Percentiles rank a stretch among this genome's conserved stretches.
Evolutionary conservation across 345 rosid species (phyloP).

Genomic region (Bruguiera sexangula): DNA sequence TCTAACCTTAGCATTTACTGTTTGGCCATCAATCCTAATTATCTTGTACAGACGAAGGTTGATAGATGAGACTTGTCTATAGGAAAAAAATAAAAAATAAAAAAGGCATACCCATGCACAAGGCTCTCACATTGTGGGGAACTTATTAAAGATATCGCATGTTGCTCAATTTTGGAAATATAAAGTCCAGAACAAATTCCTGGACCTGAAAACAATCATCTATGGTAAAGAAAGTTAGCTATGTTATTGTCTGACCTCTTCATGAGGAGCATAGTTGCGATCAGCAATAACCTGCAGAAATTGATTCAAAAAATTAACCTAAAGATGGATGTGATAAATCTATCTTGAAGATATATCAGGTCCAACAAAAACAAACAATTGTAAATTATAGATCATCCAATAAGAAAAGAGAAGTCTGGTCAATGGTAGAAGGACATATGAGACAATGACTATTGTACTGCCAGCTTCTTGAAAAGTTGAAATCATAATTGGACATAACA

Average conservation of each 20-base stretch:
- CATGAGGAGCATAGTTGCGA: constrained; percentile 62
- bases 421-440: background rate
- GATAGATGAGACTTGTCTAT: background rate
- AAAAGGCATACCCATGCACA: too few species aligned
- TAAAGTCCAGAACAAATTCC: background rate
- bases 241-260: constrained; percentile 52
- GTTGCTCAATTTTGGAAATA: background rate
- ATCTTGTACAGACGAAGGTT: background rate
- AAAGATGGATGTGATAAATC: background rate
- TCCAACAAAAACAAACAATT: constrained; percentile 1
- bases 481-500: background rate
- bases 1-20: background rate
- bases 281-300: constrained; percentile 68
- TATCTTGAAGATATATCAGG: constrained; percentile 1
- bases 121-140: background rate
- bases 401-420: background rate
- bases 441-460: background rate
- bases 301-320: constrained; percentile 11
- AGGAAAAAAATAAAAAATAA: too few species aligned
- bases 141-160: background rate
- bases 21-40: background rate
- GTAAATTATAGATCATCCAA: too few species aligned
- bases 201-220: background rate
- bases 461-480: background rate
- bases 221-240: background rate